Evolutionary conservation across 2,329 filamentous ascomycete genomes (phyloP).

Genomic region (Bipolaris zeicola): DNA sequence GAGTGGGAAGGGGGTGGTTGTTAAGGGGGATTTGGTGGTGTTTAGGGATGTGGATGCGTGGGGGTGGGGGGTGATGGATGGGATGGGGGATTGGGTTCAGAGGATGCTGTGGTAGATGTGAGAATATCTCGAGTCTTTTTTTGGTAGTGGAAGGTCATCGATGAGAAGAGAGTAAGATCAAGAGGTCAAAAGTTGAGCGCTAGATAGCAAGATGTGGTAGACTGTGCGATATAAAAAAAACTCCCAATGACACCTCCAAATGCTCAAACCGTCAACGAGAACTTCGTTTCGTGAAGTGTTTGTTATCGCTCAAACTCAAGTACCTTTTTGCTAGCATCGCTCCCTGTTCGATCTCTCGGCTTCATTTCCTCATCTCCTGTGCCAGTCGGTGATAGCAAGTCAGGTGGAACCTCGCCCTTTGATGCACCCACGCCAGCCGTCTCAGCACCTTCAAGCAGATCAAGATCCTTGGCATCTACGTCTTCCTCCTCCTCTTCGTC

Average conservation of each 20-base stretch:
- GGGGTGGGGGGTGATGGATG: neutral
- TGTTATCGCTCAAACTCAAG: conserved; percentile 47
- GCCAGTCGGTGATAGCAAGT: conserved; percentile 25
- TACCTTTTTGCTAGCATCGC: conserved; percentile 44
- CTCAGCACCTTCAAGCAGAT: conserved; percentile 58
- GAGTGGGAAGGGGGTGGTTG: neutral
- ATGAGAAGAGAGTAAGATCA: neutral
- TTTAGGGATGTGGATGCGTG: neutral
- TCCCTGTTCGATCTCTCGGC: conserved; percentile 37
- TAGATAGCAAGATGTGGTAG: neutral
- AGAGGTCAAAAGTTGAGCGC: neutral
- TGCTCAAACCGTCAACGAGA: neutral
- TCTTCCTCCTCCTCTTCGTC: conserved; percentile 70
- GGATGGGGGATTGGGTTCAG: neutral
- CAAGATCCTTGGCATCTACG: conserved; percentile 49
- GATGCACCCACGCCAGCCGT: conserved; percentile 50
- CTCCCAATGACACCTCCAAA: conserved; percentile 5
- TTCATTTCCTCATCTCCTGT: conserved; percentile 33
- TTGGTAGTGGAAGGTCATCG: neutral
- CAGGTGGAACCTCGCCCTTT: conserved; percentile 26
- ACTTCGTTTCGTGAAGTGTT: neutral
- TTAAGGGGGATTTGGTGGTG: neutral
- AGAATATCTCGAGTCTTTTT: too few relatives aligned
- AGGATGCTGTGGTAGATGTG: neutral
- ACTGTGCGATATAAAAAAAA: neutral